Evolutionary conservation across 148 eudicot species (phyloP).

Genomic region (Heliosperma pusillum): DNA sequence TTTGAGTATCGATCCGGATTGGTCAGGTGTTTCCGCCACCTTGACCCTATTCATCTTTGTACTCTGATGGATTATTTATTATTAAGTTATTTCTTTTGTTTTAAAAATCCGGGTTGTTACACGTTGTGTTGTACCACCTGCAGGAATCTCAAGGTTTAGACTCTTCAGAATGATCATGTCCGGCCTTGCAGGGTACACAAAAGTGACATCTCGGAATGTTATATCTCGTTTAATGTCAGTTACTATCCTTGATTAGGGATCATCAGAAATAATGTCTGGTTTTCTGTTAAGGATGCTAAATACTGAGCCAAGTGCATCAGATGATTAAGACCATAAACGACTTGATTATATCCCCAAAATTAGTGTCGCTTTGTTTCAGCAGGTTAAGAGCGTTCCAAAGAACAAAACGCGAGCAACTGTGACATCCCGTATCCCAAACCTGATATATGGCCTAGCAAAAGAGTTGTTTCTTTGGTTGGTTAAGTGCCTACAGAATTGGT

Average conservation of each 20-base stretch:
- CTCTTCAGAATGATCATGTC: no score
- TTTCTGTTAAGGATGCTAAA: conserved; percentile 47
- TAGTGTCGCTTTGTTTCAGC: conserved; percentile 31
- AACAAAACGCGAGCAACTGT: conserved; percentile 44
- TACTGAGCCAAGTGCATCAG: conserved; percentile 52
- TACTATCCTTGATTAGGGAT: conserved; percentile 29
- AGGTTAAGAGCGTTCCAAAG: conserved; percentile 67
- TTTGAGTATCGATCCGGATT: no score
- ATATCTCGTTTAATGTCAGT: conserved; percentile 45
- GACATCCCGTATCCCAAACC: conserved; percentile 61
- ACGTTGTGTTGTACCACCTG: no score
- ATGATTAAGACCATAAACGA: no score
- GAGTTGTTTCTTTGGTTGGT: conserved; percentile 48
- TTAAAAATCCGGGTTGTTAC: no score
- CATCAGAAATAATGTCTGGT: conserved; percentile 39
- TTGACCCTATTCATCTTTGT: no score
- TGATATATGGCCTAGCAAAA: conserved; percentile 57
- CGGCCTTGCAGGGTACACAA: no score
- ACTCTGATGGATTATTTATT: no score
- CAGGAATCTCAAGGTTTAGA: conserved; percentile 38
- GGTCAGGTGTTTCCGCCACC: no score
- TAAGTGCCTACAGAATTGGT: conserved; percentile 36
- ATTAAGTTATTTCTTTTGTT: no score
- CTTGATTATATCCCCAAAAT: conserved; percentile 55
- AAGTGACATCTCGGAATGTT: no score